Conservation (phyloP, 2,329 filamentous ascomycete species). For the Exophiala sp. region DNA sequence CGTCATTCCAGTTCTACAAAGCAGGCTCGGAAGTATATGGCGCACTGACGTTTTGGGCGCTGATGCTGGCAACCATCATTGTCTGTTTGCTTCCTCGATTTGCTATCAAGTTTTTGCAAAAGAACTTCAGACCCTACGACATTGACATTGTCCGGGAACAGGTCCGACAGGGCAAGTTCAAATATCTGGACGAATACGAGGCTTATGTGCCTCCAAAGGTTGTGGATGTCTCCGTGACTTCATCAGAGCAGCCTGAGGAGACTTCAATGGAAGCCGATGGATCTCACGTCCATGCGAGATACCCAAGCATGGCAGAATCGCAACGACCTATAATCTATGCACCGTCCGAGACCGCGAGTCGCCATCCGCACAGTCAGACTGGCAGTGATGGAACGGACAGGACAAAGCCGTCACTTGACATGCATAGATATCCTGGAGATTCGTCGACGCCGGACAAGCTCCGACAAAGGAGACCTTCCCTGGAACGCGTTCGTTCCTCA, state of each 20-base stretch:
- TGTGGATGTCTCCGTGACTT: conserved; percentile 51
- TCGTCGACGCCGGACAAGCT: conserved; percentile 52
- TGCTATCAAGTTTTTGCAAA: conserved; percentile 79
- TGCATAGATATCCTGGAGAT: conserved; percentile 48
- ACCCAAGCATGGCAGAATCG: conserved; percentile 72
- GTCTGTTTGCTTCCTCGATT: conserved; percentile 87
- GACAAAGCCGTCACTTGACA: conserved; percentile 45
- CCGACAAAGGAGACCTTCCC: conserved; percentile 50
- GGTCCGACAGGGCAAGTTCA: conserved; percentile 76
- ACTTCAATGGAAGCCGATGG: conserved; percentile 38
- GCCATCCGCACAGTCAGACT: conserved; percentile 78
- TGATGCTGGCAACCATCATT: conserved; percentile 72
- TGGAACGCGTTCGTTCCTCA: conserved; percentile 72
- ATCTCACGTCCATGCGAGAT: conserved; percentile 37
- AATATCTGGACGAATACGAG: conserved; percentile 61
- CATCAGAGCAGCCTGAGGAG: conserved; percentile 53
- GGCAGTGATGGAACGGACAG: conserved; percentile 94
- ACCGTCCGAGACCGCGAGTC: conserved; percentile 75
- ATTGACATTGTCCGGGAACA: conserved; percentile 96
- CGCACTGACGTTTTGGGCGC: conserved; percentile 80
- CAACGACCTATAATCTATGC: conserved; percentile 82
- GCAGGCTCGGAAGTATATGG: conserved; percentile 75
- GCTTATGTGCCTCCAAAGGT: conserved; percentile 49
- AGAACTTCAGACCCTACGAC: conserved; percentile 89
- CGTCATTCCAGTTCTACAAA: conserved; percentile 67